phyloP scores from a whole-genome alignment of 2,329 filamentous ascomycete genomes.

The Neofusicoccum umdonicola region DNA sequence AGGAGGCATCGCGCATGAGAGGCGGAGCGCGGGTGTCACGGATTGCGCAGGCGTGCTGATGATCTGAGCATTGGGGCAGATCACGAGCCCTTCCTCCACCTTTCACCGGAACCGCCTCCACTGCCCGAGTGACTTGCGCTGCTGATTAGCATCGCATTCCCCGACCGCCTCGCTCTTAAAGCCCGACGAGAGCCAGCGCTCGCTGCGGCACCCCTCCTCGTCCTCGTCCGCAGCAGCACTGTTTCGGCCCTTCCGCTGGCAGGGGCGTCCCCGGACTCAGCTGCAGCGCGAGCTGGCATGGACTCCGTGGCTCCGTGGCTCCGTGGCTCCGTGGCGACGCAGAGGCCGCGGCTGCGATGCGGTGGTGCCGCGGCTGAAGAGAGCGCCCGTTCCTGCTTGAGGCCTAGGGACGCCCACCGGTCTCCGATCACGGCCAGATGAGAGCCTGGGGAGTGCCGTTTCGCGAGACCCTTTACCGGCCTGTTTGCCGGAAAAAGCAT shows the following conservation, averaged over 20 bases:
- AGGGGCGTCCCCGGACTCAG: background rate
- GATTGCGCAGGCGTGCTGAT: background rate
- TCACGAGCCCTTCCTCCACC: background rate
- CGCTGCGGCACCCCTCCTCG: too few relatives aligned
- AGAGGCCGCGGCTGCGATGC: background rate
- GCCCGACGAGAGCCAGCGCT: too few relatives aligned
- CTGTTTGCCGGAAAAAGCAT: background rate
- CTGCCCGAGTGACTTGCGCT: background rate
- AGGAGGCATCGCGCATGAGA: background rate
- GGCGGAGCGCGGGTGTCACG: background rate
- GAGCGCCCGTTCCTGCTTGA: background rate
- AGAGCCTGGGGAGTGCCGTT: background rate
- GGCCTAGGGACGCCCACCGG: background rate
- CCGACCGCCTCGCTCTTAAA: too few relatives aligned
- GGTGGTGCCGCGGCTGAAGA: background rate
- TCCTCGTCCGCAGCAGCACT: background rate
- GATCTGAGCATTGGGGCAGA: slow-evolving; percentile 9
- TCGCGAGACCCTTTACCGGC: background rate
- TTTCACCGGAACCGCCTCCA: background rate
- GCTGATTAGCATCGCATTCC: background rate
- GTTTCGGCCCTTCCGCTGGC: background rate
- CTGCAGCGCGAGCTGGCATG: background rate
- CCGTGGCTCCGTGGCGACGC: too few relatives aligned
- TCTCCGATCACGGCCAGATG: background rate
- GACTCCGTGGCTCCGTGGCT: too few relatives aligned